phyloP scores from a whole-genome alignment of 352 stramenopile genomes.

The Pythium rhizo-oryzae region DNA sequence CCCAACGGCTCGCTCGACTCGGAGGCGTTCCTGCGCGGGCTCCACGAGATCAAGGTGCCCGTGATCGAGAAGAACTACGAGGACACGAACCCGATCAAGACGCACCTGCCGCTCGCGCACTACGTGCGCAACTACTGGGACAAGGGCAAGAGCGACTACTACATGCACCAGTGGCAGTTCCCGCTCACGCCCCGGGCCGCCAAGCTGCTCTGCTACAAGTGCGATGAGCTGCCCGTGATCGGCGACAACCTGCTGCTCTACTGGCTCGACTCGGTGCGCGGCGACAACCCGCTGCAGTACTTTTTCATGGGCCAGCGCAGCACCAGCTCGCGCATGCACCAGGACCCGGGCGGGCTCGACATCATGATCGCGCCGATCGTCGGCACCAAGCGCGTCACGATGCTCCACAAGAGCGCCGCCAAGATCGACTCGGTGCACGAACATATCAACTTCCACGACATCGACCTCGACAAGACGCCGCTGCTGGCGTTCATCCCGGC shows the following conservation, averaged over 20 bases:
- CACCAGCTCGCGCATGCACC: constrained; percentile 91
- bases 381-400: constrained; percentile 74
- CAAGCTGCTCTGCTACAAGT: constrained; percentile 86
- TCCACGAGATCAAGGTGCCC: constrained; percentile 80
- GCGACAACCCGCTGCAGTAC: constrained; percentile 93
- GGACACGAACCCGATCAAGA: constrained; percentile 78
- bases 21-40: constrained; percentile 58
- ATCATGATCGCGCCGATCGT: constrained; percentile 95
- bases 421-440: constrained; percentile 88
- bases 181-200: constrained; percentile 72
- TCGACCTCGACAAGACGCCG: constrained; percentile 88
- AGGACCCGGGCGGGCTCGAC: constrained; percentile 88
- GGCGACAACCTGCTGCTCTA: constrained; percentile 93
- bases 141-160: constrained; percentile 81
- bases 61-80: constrained; percentile 84
- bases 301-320: constrained; percentile 94
- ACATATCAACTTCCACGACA: constrained; percentile 76
- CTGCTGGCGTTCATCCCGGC: constrained; percentile 86
- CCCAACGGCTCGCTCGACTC: constrained; percentile 58
- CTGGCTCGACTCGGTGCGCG: constrained; percentile 89
- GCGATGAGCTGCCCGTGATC: constrained; percentile 87
- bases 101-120: constrained; percentile 61
- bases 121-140: constrained; percentile 87
- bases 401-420: constrained; percentile 70
- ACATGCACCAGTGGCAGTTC: constrained; percentile 97